Evolutionary conservation across 2,329 filamentous ascomycete species (phyloP).

Genomic region (Talaromyces pinophilus): DNA sequence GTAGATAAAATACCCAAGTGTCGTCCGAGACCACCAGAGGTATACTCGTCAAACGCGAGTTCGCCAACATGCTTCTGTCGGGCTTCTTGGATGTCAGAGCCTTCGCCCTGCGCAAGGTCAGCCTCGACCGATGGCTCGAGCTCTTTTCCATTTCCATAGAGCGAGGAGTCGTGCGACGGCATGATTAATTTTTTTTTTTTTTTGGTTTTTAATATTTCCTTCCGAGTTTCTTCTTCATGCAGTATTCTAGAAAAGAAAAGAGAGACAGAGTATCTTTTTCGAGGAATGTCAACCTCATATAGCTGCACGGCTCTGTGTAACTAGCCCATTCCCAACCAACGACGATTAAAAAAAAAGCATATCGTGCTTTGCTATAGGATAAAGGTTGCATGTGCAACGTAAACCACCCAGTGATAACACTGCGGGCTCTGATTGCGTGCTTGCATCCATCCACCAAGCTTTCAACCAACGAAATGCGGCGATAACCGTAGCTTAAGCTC

Average conservation of each 20-base stretch:
- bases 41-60: constrained; percentile 29
- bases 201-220: not conserved
- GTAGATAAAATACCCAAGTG: constrained; percentile 29
- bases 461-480: not conserved
- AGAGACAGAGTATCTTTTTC: not conserved
- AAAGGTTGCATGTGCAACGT: constrained; percentile 3
- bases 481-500: not conserved
- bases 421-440: constrained; percentile 23
- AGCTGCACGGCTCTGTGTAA: not conserved
- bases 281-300: constrained; percentile 1
- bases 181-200: constrained; percentile 5
- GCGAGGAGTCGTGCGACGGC: constrained; percentile 12
- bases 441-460: not conserved
- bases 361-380: not conserved
- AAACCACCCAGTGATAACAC: constrained; percentile 18
- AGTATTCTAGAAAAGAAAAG: not conserved
- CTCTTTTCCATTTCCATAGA: constrained; percentile 14
- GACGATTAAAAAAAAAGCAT: not conserved
- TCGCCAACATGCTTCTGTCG: constrained; percentile 23
- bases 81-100: constrained; percentile 7
- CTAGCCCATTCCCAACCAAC: not conserved
- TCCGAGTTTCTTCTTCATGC: not conserved
- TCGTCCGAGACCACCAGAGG: constrained; percentile 28
- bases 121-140: constrained; percentile 10
- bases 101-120: not conserved